Evolutionary conservation across 331 rosid genomes (phyloP).

Genomic region (Telfairia occidentalis): DNA sequence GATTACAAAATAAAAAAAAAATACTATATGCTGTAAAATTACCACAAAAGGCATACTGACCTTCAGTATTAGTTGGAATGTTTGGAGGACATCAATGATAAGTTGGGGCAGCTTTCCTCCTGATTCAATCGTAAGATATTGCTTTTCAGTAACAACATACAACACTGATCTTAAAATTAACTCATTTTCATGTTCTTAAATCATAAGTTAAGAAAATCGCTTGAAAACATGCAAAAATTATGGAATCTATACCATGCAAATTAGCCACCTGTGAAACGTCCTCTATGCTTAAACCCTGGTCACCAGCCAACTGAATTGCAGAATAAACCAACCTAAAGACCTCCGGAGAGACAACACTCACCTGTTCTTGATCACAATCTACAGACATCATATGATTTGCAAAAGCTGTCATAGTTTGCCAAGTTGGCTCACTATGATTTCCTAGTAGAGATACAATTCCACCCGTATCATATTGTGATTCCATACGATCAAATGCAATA

Average conservation of each 20-base stretch:
- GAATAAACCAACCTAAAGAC: conserved; percentile 46
- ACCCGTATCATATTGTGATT: conserved; percentile 29
- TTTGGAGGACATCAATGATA: conserved; percentile 62
- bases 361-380: conserved; percentile 32
- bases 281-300: conserved; percentile 75
- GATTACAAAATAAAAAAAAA: neutral
- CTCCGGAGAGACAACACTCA: conserved; percentile 35
- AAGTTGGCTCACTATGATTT: conserved; percentile 34
- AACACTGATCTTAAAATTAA: neutral
- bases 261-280: conserved; percentile 53
- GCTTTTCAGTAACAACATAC: neutral
- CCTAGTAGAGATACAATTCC: conserved; percentile 25
- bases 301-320: conserved; percentile 79
- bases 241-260: conserved; percentile 47
- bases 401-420: conserved; percentile 75
- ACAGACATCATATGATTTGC: conserved; percentile 34
- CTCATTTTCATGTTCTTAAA: conserved; percentile 1
- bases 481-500: conserved; percentile 27
- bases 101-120: conserved; percentile 48
- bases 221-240: neutral
- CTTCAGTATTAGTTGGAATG: conserved; percentile 60
- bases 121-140: conserved; percentile 12
- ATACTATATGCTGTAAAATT: neutral
- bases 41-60: conserved; percentile 19
- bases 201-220: neutral